Base-by-base conservation (phyloP, 2,329 filamentous ascomycete genomes). In the Metarhizium rileyi region DNA sequence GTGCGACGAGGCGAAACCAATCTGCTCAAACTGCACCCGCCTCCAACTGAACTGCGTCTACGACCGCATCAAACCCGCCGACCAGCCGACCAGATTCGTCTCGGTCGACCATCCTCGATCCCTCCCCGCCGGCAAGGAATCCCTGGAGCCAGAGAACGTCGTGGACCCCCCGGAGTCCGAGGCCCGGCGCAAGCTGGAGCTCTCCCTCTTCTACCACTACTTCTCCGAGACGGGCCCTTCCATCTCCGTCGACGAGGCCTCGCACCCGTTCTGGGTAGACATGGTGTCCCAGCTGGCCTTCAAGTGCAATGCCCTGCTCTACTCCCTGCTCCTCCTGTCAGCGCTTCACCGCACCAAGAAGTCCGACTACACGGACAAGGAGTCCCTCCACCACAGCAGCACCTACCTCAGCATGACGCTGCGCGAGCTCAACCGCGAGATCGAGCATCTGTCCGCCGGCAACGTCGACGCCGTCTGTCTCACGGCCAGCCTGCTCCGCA, bases 1-100 rank as follows among this genome's bases (percentile, higher is more conserved):
- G 57, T 59, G 57, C 25, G 51, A 59, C 38, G 56, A 59, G 40
- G 49, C 47, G 8, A 56, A 54, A 22, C 57, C 57, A 4, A 50
- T 55, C n/a, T 59, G 57, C 48, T 49, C 33, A 20, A 54, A 57
- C 4, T 59, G 56, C 20, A 53, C 46, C 6, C 55, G 57, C 4
- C 47, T 57, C 10, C 48, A 50, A 2, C 23, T 55, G 9, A 33
- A 23, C 4, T 59, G 57, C 25, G 23, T 52, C 20, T 59, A 59
- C 42, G 57, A 54, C 38, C 54, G 52, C 12, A 36, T 38, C 28
- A 51, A 50, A 12, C 45, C 38, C 5, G 18, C 35, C 6, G 22
- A 16, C 38, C 18, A 20, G 8, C 18, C 38, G 10, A 16, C 20
- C 38, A 14, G 5, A 14, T 22, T 16, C 44, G 23, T 16, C 40